Base-by-base conservation (phyloP, 192 early-diverging fungal genomes). In the Dissophora ornata region DNA sequence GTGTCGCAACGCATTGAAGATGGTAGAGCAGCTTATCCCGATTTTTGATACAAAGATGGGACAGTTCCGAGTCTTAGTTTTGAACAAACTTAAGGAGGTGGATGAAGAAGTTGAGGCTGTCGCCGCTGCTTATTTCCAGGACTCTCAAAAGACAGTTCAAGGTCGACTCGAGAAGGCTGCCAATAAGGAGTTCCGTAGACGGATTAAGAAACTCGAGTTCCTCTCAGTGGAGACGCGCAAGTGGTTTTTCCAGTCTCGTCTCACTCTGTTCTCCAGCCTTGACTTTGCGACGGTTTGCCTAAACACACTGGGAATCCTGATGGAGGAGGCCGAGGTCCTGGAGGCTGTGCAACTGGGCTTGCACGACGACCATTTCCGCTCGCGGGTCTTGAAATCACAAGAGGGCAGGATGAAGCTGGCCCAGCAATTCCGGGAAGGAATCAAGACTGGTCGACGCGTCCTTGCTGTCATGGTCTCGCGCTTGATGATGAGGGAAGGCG, bases 401-500 rank as follows among this genome's bases (percentile, higher is more conserved):
- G 83, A 88, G 57, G 82, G 81, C 3, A 75, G 91, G 2, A 82
- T 87, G 77, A 80, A 87, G 48, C 71, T 93, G n/a, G 70, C 89
- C n/a, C 80, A 89, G 16, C 83, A 88, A 40, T 91, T 87, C 67
- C 85, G 85, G 5, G 88, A 93, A 55, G 92, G 92, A 18, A 75
- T 93, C 46, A 79, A 89, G 45, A 88, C 81, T 0, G 92, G 92
- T 19, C 80, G 90, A 34, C 84, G 86, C 28, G 89, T 90, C 46
- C 79, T 93, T 21, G 89, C 90, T 2, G 92, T 89, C 16, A 86
- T 93, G 45, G 61, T 91, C 7, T 91, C 90, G 21, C 88, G 88
- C 60, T 60, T 90, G 61, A 90, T 92, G 82, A 83, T 93, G 44
- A 89, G 90, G 46, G 92, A 93, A 69, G 92, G 90, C 3, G 87